Conservation (phyloP, 805 yeast genomes). For the Kodamaea kaohsiungensis region DNA sequence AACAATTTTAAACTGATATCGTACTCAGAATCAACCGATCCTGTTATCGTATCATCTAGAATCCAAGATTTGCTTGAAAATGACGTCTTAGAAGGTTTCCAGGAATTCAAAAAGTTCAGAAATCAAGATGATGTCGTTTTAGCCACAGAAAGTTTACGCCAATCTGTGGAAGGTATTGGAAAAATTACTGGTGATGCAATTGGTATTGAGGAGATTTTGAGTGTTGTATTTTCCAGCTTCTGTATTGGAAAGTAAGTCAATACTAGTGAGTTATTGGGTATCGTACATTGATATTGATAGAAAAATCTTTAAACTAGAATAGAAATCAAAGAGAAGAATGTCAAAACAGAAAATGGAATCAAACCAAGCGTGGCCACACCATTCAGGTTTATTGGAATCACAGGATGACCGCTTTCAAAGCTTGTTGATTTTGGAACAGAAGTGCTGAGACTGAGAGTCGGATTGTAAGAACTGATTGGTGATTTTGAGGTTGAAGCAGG, state of each 20-base stretch:
- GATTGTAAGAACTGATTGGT: not conserved
- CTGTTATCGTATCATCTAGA: conserved; percentile 72
- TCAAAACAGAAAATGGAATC: not conserved
- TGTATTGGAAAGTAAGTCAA: conserved; percentile 83
- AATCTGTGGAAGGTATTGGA: conserved; percentile 84
- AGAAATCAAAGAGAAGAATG: not conserved
- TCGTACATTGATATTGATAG: not conserved
- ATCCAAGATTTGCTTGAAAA: conserved; percentile 71
- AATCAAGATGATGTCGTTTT: conserved; percentile 69
- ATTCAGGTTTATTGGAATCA: not conserved
- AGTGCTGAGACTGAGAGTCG: not conserved
- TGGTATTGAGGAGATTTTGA: conserved; percentile 87
- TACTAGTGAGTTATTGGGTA: not conserved
- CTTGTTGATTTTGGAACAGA: not conserved
- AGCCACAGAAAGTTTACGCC: conserved; percentile 73
- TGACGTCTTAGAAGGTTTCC: conserved; percentile 76
- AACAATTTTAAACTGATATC: conserved; percentile 50
- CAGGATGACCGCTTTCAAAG: not conserved
- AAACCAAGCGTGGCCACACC: not conserved
- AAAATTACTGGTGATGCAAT: conserved; percentile 87
- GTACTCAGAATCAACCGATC: conserved; percentile 53
- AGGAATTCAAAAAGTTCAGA: conserved; percentile 55
- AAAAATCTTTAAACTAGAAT: not conserved
- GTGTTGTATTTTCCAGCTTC: conserved; percentile 86
- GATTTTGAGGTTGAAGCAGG: too few species aligned